Conservation (phyloP, 805 yeast genomes). For the Candida loeiensis region DNA sequence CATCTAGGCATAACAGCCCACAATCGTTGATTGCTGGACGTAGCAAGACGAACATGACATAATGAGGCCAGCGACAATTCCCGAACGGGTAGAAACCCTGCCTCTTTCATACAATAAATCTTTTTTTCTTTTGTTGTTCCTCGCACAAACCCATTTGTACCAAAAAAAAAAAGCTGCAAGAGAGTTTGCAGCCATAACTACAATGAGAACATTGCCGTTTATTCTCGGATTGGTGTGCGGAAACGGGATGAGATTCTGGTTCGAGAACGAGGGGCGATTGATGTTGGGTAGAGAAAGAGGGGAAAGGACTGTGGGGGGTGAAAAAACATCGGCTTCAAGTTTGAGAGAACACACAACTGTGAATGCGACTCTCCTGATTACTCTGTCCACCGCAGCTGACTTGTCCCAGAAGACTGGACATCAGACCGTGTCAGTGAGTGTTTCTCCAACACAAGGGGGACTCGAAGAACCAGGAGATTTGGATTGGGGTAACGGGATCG, state of each 20-base stretch:
- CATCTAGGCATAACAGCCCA: too few relatives aligned
- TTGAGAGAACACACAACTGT: too few relatives aligned
- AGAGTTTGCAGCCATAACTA: not conserved
- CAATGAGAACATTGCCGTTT: not conserved
- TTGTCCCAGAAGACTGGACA: too few relatives aligned
- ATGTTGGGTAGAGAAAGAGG: not conserved
- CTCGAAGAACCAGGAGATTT: too few relatives aligned
- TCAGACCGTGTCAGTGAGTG: too few relatives aligned
- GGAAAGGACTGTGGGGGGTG: not conserved
- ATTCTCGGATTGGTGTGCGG: not conserved
- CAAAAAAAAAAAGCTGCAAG: not conserved
- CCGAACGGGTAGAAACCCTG: not conserved
- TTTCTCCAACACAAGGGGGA: too few relatives aligned
- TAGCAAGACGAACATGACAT: too few relatives aligned
- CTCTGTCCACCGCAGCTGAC: too few relatives aligned
- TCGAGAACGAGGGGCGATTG: not conserved
- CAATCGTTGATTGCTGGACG: too few relatives aligned
- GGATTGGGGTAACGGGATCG: too few relatives aligned
- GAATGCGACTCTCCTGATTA: too few relatives aligned
- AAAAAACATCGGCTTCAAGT: not conserved
- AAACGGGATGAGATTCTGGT: not conserved
- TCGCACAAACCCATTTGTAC: not conserved
- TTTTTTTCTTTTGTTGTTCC: not conserved
- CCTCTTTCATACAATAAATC: not conserved
- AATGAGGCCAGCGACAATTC: too few relatives aligned